A percentile compares a stretch with the other conserved stretches of the same genome.
Evolutionary conservation across 192 early-diverging fungal genomes (phyloP).

Genomic region (Gonapodya prolifera): DNA sequence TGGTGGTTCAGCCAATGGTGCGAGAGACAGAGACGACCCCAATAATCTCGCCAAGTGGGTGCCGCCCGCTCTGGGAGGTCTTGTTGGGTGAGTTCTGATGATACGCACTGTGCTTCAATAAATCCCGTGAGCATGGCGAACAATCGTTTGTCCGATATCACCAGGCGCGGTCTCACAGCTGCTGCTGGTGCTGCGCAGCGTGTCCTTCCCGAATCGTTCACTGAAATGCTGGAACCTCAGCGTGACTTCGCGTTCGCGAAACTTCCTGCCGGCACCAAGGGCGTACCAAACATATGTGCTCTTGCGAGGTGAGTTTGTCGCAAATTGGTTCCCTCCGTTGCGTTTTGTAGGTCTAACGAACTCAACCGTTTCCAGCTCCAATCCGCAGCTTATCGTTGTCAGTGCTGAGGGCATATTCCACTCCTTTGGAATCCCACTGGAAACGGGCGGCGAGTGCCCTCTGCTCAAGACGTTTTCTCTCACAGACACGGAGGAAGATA

Average conservation of each 20-base stretch:
- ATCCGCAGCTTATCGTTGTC: background rate
- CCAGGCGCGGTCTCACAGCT: background rate
- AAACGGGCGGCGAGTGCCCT: background rate
- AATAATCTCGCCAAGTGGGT: background rate
- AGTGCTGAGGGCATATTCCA: background rate
- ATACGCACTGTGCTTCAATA: constrained; percentile 1
- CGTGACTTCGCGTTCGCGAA: constrained; percentile 91
- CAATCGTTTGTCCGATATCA: background rate
- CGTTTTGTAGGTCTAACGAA: background rate
- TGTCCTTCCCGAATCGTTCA: constrained; percentile 65
- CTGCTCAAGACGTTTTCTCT: constrained; percentile 36
- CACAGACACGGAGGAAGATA: constrained; percentile 16
- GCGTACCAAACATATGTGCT: constrained; percentile 27
- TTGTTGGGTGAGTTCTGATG: background rate
- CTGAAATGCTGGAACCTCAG: constrained; percentile 91
- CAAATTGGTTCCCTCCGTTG: background rate
- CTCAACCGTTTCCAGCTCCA: background rate
- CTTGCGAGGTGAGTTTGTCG: constrained; percentile 9
- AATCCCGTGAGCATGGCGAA: no score
- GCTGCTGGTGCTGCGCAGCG: constrained; percentile 37
- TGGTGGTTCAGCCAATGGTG: background rate
- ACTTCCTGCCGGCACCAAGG: constrained; percentile 57
- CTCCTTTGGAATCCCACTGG: background rate
- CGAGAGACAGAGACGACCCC: background rate
- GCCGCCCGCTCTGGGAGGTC: background rate